Evolutionary conservation across 2,329 filamentous ascomycete species (phyloP), one percentile per base, ranked within the genome.

Genomic region (Camillea tinctor): DNA sequence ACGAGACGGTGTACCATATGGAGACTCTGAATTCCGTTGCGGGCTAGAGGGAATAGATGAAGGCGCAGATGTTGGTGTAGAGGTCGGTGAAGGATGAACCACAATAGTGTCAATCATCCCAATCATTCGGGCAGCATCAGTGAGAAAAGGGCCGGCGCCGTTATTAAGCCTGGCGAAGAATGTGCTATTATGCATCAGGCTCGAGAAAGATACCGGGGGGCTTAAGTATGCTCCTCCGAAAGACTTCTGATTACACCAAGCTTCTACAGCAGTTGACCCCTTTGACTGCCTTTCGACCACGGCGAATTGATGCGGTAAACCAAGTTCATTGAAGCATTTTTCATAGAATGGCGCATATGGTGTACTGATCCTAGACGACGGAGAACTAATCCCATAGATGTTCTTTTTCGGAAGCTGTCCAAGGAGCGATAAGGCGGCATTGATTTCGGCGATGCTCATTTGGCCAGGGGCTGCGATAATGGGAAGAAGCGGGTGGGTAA

Each of bases 401-500:
- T 88, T 88, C 68, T 88, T 90, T 74, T 89, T 92, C 1, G 90
- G 90, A 55, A 95, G 81, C 69, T 93, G 90, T 2, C 91, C 91
- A 74, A 96, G 88, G 60, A 90, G 87, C 57, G 91, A 87, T 26
- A 95, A 77, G 3, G 90, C 89, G 52, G 86, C 84, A 70, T 96
- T 95, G 74, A 95, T 95, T 75, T 95, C 90, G 17, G 92, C 89
- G 1, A 91, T 90, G 66, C 90, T 93, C 77, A 96, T 81, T 74
- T 96, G 92, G 8, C 92, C 92, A 0, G 92, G 92, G 0, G 92
- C 92, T 22, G 92, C 92, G 60, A 95, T 92, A 70, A 93, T 88
- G 8, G 92, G 92, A 3, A 96, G 80, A 9, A 95, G 79, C 1
- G 92, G 91, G 69, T 96, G 92, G 0, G 92, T 96, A 71, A 96